Evolutionary conservation across 202 grass and related monocot genomes (phyloP).

Genomic region (Saccharum hybrid): DNA sequence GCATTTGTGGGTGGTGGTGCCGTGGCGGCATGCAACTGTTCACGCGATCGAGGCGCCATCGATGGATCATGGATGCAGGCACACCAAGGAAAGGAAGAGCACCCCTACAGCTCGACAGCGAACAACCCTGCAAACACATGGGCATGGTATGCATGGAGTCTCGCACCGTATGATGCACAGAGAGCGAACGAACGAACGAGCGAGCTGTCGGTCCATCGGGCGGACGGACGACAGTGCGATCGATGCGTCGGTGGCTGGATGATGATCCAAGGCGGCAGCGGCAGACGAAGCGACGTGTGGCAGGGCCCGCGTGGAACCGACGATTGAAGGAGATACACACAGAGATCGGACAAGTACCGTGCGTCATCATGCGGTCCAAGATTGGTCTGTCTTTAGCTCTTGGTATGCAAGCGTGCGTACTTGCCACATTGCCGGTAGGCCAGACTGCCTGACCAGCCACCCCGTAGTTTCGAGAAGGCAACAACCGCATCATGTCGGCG

Average conservation of each 20-base stretch:
- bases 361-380: background rate
- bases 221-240: background rate
- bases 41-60: background rate
- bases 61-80: background rate
- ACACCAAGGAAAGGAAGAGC: too few species aligned
- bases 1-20: background rate
- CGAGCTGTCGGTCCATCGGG: too few species aligned
- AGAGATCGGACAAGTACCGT: background rate
- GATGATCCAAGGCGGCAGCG: background rate
- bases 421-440: constrained; percentile 16
- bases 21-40: background rate
- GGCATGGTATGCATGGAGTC: background rate
- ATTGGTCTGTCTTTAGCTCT: background rate
- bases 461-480: background rate
- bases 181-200: too few species aligned
- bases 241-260: background rate
- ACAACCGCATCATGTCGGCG: background rate
- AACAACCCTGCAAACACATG: background rate
- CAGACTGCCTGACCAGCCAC: background rate
- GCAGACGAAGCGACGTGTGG: constrained; percentile 19
- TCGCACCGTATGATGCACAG: background rate
- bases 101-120: background rate
- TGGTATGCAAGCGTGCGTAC: constrained; percentile 3
- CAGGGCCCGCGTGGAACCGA: background rate
- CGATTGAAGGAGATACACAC: background rate